Evolutionary conservation across 176 grass and related monocot genomes (phyloP), one percentile per base, ranked within the genome.

Genomic region (Oryza australiensis): DNA sequence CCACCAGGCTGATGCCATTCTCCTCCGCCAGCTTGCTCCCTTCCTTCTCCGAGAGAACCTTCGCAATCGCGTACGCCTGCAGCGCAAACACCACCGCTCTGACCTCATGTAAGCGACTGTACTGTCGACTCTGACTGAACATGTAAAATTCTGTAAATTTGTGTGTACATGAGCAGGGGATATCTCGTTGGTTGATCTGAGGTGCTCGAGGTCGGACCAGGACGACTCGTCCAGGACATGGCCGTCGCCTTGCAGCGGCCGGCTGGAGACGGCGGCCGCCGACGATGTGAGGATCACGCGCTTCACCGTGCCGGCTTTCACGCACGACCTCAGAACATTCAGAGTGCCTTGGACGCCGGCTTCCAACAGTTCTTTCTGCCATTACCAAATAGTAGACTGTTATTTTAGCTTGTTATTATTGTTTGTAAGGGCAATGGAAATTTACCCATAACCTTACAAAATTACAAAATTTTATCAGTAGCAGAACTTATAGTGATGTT

Each of bases 201-300:
- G 87, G 64, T 71, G 79, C 1, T 86, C 84, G 29, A 94, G 41
- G 46, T 97, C 94, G 0, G 94, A 97, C 94, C 89, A 97, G 0
- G 86, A 74, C 0, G 80, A 73, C 84, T 97, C 94, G 26, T 97
- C 87, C 27, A 97, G 67, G 1, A 94, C 85, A 45, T 80, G 76
- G 0, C 83, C 72, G 16, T 57, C 85, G 63, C 88, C 88, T 2
- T 62, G 8, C 64, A 87, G 72, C 14, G 81, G 74, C 65, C 79
- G 74, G 62, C 71, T 16, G 18, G 70, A 68, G 4, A 97, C 75
- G 2, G 69, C 72, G 1, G 86, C 81, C 13, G 65, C 80, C 63
- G 94, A 93, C 2, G 88, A 97, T 9, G 94, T 94, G 12, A 94
- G 73, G 70, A 97, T 7, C 7, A 94, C 80, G 9, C 91, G 86